Conservation (phyloP, 768 basidiomycete species). For the Xerocomellus amylosporus region DNA sequence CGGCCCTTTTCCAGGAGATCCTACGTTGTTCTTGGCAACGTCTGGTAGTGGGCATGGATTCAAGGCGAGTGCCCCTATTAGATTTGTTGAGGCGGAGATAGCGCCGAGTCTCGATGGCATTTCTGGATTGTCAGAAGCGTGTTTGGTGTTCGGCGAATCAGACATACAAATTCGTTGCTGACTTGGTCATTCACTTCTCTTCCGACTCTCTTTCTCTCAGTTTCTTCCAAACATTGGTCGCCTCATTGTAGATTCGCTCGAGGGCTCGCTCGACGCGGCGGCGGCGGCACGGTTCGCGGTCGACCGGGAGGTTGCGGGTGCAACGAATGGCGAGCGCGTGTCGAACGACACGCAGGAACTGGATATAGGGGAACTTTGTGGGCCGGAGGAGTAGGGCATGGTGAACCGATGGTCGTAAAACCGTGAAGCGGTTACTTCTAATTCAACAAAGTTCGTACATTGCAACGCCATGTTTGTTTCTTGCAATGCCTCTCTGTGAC, state of each 20-base stretch:
- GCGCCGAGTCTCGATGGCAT: background rate
- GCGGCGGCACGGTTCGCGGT: conserved; percentile 63
- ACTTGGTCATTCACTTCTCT: background rate
- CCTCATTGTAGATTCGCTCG: conserved; percentile 69
- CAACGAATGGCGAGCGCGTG: conserved; percentile 21
- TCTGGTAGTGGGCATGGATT: conserved; percentile 87
- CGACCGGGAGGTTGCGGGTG: conserved; percentile 38
- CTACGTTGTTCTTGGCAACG: conserved; percentile 74
- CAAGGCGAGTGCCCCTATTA: conserved; percentile 49
- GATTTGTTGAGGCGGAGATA: background rate
- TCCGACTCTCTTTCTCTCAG: conserved; percentile 35
- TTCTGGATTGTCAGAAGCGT: background rate
- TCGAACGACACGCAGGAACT: conserved; percentile 36
- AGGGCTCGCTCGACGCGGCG: conserved; percentile 54
- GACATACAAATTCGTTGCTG: background rate
- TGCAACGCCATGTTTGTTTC: too few species aligned
- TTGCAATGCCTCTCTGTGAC: too few species aligned
- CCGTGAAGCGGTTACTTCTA: background rate
- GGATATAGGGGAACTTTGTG: conserved; percentile 48
- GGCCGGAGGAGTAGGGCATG: conserved; percentile 35
- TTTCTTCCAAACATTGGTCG: conserved; percentile 85
- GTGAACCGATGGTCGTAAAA: background rate
- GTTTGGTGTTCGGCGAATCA: background rate
- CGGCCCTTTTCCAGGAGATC: conserved; percentile 60
- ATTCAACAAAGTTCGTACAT: too few species aligned